A percentile compares a stretch with the other conserved stretches of the same genome.
Evolutionary conservation across 306 rosid species (phyloP).

Genomic region (Lablab purpureus): DNA sequence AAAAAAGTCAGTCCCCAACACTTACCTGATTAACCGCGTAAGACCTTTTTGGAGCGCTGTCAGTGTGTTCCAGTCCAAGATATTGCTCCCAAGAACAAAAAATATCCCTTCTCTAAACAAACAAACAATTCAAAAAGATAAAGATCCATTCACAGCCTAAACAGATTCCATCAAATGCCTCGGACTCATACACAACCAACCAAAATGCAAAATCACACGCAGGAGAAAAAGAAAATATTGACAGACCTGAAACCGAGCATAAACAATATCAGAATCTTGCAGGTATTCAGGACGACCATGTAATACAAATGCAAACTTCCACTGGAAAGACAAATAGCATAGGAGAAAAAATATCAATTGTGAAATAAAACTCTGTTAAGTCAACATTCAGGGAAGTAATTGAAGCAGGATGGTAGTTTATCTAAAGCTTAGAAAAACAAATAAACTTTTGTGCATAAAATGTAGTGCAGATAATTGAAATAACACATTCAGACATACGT

Average conservation of each 20-base stretch:
- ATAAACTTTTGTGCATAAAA: background rate
- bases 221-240: background rate
- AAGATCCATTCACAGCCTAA: too few relatives aligned
- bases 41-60: constrained; percentile 75
- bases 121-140: constrained; percentile 17
- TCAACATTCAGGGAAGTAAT: background rate
- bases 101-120: constrained; percentile 71
- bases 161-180: background rate
- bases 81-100: constrained; percentile 96
- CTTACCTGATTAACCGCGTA: constrained; percentile 74
- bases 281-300: constrained; percentile 86
- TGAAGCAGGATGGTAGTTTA: background rate
- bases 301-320: constrained; percentile 88
- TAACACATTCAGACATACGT: constrained; percentile 52
- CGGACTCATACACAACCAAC: background rate
- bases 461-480: constrained; percentile 44
- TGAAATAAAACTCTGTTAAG: background rate
- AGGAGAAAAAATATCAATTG: background rate
- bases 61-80: constrained; percentile 87
- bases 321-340: constrained; percentile 51
- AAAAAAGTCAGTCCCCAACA: background rate
- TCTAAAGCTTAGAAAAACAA: background rate
- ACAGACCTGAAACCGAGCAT: constrained; percentile 83
- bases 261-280: constrained; percentile 70
- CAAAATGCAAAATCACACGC: constrained; percentile 31